These are phyloP conservation scores for Populus hybrid DNA, from an alignment of 441 rosid genomes.

Conservation along the genomic window DNA sequence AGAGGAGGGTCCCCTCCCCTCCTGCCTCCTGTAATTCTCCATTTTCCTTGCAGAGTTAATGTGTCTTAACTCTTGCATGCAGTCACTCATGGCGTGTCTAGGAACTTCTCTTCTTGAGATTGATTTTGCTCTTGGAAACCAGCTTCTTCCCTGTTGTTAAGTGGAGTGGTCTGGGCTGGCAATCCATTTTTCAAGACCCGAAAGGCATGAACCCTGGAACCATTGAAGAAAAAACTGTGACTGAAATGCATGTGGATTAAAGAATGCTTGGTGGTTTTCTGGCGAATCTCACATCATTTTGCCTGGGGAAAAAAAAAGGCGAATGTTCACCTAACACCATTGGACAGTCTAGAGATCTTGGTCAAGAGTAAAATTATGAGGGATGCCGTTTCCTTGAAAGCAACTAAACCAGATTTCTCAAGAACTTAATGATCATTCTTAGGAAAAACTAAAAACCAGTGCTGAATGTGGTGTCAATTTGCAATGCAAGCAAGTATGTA, in stretches of 20 bases:
- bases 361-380: neutral
- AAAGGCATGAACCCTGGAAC: neutral
- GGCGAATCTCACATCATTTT: neutral
- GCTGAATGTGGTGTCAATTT: no score
- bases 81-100: no score
- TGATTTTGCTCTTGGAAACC: neutral
- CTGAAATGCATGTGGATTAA: neutral
- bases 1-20: conserved; percentile 5
- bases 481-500: no score
- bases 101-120: neutral
- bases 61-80: no score
- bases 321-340: neutral
- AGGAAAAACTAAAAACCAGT: no score
- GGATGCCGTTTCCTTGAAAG: neutral
- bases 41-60: neutral
- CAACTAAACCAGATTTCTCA: neutral
- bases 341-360: neutral
- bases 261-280: neutral
- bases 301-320: neutral
- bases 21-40: neutral
- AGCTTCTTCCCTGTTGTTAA: neutral
- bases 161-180: neutral
- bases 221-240: neutral
- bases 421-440: no score
- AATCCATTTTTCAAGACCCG: neutral